Base-by-base conservation (phyloP, 192 early-diverging fungal species). In the Dissophora globulifera region DNA sequence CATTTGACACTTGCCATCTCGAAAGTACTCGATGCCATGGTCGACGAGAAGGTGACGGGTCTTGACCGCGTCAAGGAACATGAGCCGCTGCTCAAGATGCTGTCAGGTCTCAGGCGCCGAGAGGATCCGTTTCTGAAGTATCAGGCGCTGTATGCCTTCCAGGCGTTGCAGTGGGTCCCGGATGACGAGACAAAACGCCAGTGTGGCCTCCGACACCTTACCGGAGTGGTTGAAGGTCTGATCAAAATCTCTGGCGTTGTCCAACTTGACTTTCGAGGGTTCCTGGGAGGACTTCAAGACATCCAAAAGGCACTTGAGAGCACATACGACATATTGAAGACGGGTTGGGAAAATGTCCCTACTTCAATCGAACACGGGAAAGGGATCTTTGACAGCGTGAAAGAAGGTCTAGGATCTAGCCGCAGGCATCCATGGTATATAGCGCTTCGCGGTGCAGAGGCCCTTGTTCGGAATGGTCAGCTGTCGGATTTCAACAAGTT, bases 401-500 rank as follows among this genome's bases (percentile, higher is more conserved):
- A 47, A 22, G 45, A 48, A 5, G 46, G n/a, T 4, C 30, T 60
- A 11, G 42, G 57, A n/a, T 47, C 43, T 32, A n/a, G 29, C n/a
- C 29, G 11, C 17, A 60, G 48, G 45, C n/a, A 17, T 22, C 29
- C 13, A 4, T 60, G 58, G 58, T 60, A 60, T 49, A 4, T 33
- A 3, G 16, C 58, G 6, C 16, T 60, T 33, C 58, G 45, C 0
- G 58, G 43, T 20, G 58, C 58, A 22, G 10, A 45, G 45, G 29
- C 1, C 2, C 46, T 60, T 48, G 46, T 60, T 16, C 58, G 58
- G n/a, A 13, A 23, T 9, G 58, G 58, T 3, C 58, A 32, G 23
- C 43, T 60, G 11, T n/a, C 29, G 45, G 58, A 60, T 31, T 30
- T 60, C 16, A 60, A 49, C 30, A 60, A 17, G 0, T 17, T 48